Base-by-base conservation (phyloP, 345 rosid species). In the Populus euphratica region DNA sequence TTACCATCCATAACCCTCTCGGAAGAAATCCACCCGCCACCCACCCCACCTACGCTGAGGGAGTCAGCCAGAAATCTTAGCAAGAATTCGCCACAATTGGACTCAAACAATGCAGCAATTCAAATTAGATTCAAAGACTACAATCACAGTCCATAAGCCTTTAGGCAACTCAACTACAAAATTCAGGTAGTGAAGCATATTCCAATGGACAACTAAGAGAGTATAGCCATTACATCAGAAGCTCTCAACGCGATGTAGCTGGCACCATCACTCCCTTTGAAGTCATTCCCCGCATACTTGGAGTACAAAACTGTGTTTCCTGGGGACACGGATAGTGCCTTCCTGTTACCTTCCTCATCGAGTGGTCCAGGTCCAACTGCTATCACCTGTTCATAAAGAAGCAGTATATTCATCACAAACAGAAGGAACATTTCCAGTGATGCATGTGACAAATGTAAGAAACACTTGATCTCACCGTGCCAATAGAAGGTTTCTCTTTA, bases 401-500 rank as follows among this genome's bases (percentile, higher is more conserved):
- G 44, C 52, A 44, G 17, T 17, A 0, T 11, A 52, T 31, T 11
- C 27, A 10, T n/a, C 5, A 43, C 8, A 13, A 76, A 33, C 8
- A 25, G 16, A 35, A 8, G 25, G 25, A 56, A 25, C 43, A 3
- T 43, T 1, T 49, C 12, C 17, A 49, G 8, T 8, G 21, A 62
- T 31, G 31, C 10, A 68, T 2, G 4, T n/a, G 29, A n/a, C 18
- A 44, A 20, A 6, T 3, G 11, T 0, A 27, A 18, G 25, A n/a
- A 25, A 17, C 10, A 23, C 25, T 59, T 14, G 6, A 44, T 52
- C 87, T 83, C 81, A 94, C 99, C 69, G 83, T 84, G 82, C 98
- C 99, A 64, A 94, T 87, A 33, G 97, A 94, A 78, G 98, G 98
- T 77, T 94, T 93, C 83, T 96, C 98, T 85, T 94, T 94, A 85